Evolutionary conservation across 2,329 filamentous ascomycete species (phyloP).

Genomic region (Diaporthe citri): DNA sequence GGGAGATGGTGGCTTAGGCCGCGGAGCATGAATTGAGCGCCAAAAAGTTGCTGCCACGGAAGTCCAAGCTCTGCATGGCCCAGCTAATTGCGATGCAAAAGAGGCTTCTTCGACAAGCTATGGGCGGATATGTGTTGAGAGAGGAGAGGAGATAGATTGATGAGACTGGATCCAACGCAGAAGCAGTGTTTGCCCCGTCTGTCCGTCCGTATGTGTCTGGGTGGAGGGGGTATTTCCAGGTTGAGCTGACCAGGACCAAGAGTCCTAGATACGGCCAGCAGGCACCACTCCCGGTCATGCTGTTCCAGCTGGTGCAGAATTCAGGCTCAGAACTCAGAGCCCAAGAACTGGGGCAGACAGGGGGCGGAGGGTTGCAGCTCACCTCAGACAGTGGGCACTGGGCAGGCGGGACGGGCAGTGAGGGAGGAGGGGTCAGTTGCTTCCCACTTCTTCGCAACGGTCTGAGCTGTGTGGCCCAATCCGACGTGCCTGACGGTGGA

Average conservation of each 20-base stretch:
- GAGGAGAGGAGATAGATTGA: background rate
- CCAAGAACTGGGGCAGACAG: slow-evolving; percentile 25
- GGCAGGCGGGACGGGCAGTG: slow-evolving; percentile 27
- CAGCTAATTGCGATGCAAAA: slow-evolving; percentile 10
- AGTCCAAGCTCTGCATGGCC: slow-evolving; percentile 24
- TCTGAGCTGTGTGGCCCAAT: slow-evolving; percentile 16
- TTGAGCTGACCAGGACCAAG: background rate
- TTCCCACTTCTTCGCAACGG: background rate
- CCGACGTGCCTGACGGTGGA: slow-evolving; percentile 23
- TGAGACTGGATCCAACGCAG: background rate
- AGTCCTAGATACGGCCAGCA: slow-evolving; percentile 13
- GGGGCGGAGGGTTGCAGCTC: slow-evolving; percentile 15
- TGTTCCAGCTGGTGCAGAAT: background rate
- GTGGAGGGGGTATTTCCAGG: slow-evolving; percentile 21
- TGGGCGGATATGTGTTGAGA: slow-evolving; percentile 10
- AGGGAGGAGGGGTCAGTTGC: background rate
- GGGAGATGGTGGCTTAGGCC: slow-evolving; percentile 18
- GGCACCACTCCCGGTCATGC: background rate
- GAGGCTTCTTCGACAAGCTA: background rate
- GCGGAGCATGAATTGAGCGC: slow-evolving; percentile 1
- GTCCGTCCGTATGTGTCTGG: slow-evolving; percentile 13
- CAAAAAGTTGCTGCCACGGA: background rate
- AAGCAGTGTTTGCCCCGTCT: background rate
- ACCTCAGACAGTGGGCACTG: slow-evolving; percentile 4
- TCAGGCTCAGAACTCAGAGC: slow-evolving; percentile 8